phyloP scores from a whole-genome alignment of 306 rosid genomes.

The Psophocarpus tetragonolobus region DNA sequence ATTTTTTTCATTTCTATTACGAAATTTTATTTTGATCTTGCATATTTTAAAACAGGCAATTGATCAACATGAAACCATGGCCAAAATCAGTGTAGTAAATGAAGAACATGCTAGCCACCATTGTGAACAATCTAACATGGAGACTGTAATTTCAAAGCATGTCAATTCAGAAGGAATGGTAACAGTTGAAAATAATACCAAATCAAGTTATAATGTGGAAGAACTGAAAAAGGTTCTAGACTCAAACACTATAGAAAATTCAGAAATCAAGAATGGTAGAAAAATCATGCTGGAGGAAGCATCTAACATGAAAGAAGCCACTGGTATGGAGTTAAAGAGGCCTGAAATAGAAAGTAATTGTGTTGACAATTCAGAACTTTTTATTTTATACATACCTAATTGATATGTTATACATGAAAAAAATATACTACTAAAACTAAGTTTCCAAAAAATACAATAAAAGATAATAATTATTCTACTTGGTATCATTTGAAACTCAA shows the following conservation, averaged over 20 bases:
- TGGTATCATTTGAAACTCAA: not conserved
- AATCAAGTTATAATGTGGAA: not conserved
- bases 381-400: not conserved
- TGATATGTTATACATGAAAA: not conserved
- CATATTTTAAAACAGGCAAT: not conserved
- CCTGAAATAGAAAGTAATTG: not conserved
- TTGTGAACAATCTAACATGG: not conserved
- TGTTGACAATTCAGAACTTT: not conserved
- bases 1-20: not conserved
- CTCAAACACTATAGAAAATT: not conserved
- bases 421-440: not conserved
- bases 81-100: not conserved
- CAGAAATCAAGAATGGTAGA: not conserved
- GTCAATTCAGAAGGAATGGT: not conserved
- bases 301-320: not conserved
- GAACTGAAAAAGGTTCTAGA: not conserved
- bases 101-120: slow-evolving; percentile 1
- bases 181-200: not conserved
- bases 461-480: not conserved
- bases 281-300: not conserved
- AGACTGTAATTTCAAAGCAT: not conserved
- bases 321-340: not conserved
- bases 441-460: not conserved
- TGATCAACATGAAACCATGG: not conserved
- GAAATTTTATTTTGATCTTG: not conserved